Evolutionary conservation across 2,329 filamentous ascomycete genomes (phyloP).

Genomic region (Neofusicoccum parvum): DNA sequence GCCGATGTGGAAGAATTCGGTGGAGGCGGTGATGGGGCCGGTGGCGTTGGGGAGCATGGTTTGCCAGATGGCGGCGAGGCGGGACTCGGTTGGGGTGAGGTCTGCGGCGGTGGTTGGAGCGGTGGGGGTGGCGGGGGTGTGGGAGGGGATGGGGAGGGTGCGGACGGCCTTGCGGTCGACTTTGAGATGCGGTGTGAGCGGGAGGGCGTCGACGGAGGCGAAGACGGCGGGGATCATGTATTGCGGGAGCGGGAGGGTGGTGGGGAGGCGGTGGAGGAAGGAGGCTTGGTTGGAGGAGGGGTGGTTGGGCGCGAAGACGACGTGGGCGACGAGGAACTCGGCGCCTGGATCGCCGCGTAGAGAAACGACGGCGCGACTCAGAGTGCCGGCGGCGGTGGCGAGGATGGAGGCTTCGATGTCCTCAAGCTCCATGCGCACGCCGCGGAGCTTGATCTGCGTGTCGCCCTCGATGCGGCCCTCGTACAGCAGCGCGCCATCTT

Average conservation of each 20-base stretch:
- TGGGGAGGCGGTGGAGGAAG: too few relatives aligned
- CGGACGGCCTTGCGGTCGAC: slow-evolving; percentile 4
- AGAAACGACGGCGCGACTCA: too few relatives aligned
- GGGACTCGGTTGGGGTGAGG: background rate
- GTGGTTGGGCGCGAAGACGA: too few relatives aligned
- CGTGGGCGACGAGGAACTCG: too few relatives aligned
- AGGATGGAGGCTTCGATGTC: slow-evolving; percentile 14
- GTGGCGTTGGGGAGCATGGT: background rate
- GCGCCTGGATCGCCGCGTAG: background rate
- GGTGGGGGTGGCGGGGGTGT: background rate
- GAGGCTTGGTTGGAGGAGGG: too few relatives aligned
- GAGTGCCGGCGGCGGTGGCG: too few relatives aligned
- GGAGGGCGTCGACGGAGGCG: background rate
- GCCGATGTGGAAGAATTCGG: slow-evolving; percentile 18
- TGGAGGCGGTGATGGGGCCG: background rate
- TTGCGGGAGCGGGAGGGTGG: background rate
- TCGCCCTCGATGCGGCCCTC: slow-evolving; percentile 23
- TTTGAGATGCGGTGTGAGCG: slow-evolving; percentile 8
- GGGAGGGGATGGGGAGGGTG: background rate
- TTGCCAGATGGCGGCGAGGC: slow-evolving; percentile 11
- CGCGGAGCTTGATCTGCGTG: slow-evolving; percentile 25
- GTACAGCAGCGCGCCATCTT: slow-evolving; percentile 19
- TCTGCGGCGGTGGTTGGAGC: background rate
- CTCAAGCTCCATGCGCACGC: slow-evolving; percentile 24
- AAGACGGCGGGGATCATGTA: slow-evolving; percentile 7